Percentiles rank a stretch among this genome's conserved stretches.
Conservation (phyloP, 352 stramenopile genomes). For the Pythium rhizo-oryzae region DNA sequence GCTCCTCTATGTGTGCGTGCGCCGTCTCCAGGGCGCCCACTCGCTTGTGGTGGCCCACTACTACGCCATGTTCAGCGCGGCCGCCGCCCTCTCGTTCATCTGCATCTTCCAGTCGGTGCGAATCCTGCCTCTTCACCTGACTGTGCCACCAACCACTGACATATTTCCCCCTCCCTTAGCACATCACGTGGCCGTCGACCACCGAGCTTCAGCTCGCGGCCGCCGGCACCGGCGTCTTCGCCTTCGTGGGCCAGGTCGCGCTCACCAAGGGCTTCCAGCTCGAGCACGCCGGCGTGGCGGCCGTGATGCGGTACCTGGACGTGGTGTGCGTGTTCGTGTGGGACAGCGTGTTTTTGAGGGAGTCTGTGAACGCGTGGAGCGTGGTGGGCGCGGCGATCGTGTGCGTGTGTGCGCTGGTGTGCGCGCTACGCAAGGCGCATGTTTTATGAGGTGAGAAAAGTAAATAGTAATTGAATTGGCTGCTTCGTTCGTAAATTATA, state of each 20-base stretch:
- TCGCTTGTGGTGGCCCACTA: slow-evolving; percentile 63
- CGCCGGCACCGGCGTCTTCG: slow-evolving; percentile 41
- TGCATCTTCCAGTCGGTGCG: slow-evolving; percentile 47
- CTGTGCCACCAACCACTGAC: no score
- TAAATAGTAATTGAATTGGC: no score
- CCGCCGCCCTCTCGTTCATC: slow-evolving; percentile 42
- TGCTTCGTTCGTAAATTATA: no score
- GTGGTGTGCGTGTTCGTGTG: slow-evolving; percentile 73
- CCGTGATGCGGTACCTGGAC: slow-evolving; percentile 73
- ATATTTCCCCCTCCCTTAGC: slow-evolving; percentile 10
- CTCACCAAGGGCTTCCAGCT: slow-evolving; percentile 76
- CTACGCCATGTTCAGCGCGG: slow-evolving; percentile 52
- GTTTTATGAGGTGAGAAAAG: no score
- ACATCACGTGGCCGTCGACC: slow-evolving; percentile 39
- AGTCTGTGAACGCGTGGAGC: slow-evolving; percentile 50
- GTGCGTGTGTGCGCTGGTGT: slow-evolving; percentile 38
- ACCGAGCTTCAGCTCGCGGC: slow-evolving; percentile 46
- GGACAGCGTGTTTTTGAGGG: slow-evolving; percentile 52
- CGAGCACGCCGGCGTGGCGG: slow-evolving; percentile 62
- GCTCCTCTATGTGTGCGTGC: slow-evolving; percentile 54
- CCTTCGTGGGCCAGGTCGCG: slow-evolving; percentile 60
- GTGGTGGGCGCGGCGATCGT: slow-evolving; percentile 53
- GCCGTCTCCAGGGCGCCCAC: slow-evolving; percentile 45
- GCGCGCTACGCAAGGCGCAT: slow-evolving; percentile 45
- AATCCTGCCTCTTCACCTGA: no score